Conservation (phyloP, 441 rosid genomes). For the Mallotus repandus region DNA sequence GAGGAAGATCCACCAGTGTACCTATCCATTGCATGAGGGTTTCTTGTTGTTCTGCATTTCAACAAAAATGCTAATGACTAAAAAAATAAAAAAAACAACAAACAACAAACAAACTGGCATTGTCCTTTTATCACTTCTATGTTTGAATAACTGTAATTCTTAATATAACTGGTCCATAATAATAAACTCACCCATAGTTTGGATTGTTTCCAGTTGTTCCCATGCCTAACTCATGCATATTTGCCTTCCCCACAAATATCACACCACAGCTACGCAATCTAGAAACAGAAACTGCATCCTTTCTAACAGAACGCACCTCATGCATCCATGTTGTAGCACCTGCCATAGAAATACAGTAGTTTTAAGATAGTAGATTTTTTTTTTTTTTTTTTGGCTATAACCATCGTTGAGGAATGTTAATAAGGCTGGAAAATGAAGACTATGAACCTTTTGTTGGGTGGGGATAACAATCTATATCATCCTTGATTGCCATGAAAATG, state of each 20-base stretch:
- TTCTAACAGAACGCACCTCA: constrained; percentile 53
- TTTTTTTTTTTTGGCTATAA: constrained; percentile 12
- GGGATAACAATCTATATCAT: constrained; percentile 84
- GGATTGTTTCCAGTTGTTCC: constrained; percentile 60
- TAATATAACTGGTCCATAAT: too few species aligned
- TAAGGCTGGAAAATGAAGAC: constrained; percentile 1
- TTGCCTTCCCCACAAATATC: constrained; percentile 85
- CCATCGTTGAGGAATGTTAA: not conserved
- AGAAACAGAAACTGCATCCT: constrained; percentile 73
- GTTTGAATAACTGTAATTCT: too few species aligned
- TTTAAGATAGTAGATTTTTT: not conserved
- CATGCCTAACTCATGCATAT: constrained; percentile 93
- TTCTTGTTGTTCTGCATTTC: too few species aligned
- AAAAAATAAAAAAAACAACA: not conserved
- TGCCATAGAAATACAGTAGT: constrained; percentile 26
- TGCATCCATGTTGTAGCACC: constrained; percentile 90
- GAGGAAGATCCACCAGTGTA: too few species aligned
- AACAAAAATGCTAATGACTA: too few species aligned
- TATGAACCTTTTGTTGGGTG: constrained; percentile 63
- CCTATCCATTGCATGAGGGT: too few species aligned
- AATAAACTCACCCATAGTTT: too few species aligned
- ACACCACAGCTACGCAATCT: constrained; percentile 78
- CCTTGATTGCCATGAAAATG: constrained; percentile 82
- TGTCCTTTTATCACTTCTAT: not conserved
- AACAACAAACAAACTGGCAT: too few species aligned